Evolutionary conservation across 805 yeast species (phyloP).

Genomic region (Blastobotrys robertii): DNA sequence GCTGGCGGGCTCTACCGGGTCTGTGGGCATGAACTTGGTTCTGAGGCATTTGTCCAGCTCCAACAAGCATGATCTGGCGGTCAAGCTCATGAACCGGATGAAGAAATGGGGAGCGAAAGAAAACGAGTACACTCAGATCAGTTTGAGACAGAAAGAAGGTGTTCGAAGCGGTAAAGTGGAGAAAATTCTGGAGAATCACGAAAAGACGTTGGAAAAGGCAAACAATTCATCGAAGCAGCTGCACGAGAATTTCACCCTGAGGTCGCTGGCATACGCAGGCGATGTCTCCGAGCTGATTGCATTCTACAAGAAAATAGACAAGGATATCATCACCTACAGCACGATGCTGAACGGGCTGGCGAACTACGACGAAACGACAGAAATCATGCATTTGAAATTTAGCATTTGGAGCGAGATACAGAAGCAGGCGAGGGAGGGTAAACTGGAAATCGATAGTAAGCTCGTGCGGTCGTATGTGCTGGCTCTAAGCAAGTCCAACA

Average conservation of each 20-base stretch:
- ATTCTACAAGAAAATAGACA: slow-evolving; percentile 4
- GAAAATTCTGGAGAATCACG: neutral
- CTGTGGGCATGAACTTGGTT: slow-evolving; percentile 14
- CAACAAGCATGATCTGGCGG: slow-evolving; percentile 7
- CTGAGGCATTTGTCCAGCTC: slow-evolving; percentile 4
- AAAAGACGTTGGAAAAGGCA: neutral
- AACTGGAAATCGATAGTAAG: neutral
- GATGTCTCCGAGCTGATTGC: slow-evolving; percentile 1
- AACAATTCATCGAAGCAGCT: neutral
- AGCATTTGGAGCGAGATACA: slow-evolving; percentile 2
- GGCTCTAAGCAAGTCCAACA: neutral
- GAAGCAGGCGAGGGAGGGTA: neutral
- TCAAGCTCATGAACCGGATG: slow-evolving; percentile 6
- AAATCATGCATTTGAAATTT: neutral
- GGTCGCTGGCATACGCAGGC: slow-evolving; percentile 2
- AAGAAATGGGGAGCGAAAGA: slow-evolving; percentile 15
- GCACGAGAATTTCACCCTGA: slow-evolving; percentile 6
- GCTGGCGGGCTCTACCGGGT: slow-evolving; percentile 11
- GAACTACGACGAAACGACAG: neutral
- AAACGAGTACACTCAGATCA: slow-evolving; percentile 6
- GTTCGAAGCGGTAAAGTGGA: neutral
- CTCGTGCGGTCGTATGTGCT: slow-evolving; percentile 4
- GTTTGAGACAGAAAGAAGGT: neutral
- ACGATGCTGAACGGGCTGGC: slow-evolving; percentile 7
- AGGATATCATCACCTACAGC: slow-evolving; percentile 6